Evolutionary conservation across 164 flowering plant genomes (phyloP), one percentile per base, ranked within the genome.

Genomic region (Magnolia officinalis): DNA sequence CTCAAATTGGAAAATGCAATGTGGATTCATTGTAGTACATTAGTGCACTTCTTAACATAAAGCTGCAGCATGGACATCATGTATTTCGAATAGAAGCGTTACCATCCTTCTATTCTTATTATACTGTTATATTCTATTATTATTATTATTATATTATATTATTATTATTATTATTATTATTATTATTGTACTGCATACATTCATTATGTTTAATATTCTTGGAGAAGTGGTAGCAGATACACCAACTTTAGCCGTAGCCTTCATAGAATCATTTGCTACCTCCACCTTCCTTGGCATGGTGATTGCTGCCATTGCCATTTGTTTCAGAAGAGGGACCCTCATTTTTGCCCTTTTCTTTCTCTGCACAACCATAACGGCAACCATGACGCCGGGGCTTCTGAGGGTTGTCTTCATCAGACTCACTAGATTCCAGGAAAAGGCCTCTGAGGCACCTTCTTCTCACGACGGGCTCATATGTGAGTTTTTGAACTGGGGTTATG

Each of bases 361-460:
- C 80, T 63, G 24, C 19, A 23, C 83, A 84, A 64, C 19, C 65
- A 26, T 80, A 74, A 10, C 86, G 90, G 65, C 97, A 92, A 58
- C 98, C 99, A 84, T 96, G 97, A 11, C 91, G 88, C 20, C 84
- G 87, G 70, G 94, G 92, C 84, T 93, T 93, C 10, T 82, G 81
- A 2, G 91, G 90, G 72, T 92, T 88, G 63, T 88, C 91, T 26
- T 84, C 79, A 24, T 91, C 98, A 71, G 94, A 88, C 72, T 91
- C 97, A 50, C 93, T 92, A 71, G 98, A 63, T 81, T 94, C 96
- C 83, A 87, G 18, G 74, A 96, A 81, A 74, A 94, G 92, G 50
- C 91, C 92, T 82, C 89, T 80, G 31, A 93, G 91, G 81, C 96
- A 91, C 81, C 95, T 72, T 83, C 96, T 82, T 84, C 89, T 87